Evolutionary conservation across 768 basidiomycete species (phyloP).

Genomic region (Hypholoma fasciculare): DNA sequence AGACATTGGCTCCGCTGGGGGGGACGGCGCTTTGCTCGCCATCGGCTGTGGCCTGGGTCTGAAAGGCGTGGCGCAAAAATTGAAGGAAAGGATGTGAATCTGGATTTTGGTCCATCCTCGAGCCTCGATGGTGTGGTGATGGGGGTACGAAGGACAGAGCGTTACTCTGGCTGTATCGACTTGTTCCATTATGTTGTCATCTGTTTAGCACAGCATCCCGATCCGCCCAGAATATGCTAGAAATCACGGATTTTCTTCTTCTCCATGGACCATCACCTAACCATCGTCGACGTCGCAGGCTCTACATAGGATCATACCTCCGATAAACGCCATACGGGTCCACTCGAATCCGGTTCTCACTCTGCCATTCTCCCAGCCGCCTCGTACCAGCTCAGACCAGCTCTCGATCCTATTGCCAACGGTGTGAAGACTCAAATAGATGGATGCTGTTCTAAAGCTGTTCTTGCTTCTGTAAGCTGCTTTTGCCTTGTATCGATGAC

Average conservation of each 20-base stretch:
- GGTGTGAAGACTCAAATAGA: too few relatives aligned
- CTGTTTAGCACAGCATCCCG: slow-evolving; percentile 9
- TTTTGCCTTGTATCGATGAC: too few relatives aligned
- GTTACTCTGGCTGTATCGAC: neutral
- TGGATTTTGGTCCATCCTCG: slow-evolving; percentile 3
- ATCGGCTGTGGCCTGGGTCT: neutral
- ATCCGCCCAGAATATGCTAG: slow-evolving; percentile 16
- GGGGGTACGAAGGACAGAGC: neutral
- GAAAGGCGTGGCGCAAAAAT: neutral
- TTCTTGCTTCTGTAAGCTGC: too few relatives aligned
- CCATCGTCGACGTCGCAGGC: neutral
- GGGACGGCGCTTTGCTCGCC: neutral
- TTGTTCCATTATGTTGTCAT: slow-evolving; percentile 13
- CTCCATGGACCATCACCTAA: neutral
- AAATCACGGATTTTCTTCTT: slow-evolving; percentile 12
- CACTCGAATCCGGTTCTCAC: too few relatives aligned
- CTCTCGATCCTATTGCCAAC: too few relatives aligned
- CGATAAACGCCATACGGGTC: too few relatives aligned
- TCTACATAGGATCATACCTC: neutral
- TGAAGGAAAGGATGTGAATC: neutral
- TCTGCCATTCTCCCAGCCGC: too few relatives aligned
- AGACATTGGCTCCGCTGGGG: neutral
- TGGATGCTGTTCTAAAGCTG: too few relatives aligned
- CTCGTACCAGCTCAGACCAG: too few relatives aligned
- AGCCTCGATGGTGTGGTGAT: slow-evolving; percentile 3